A percentile compares a stretch with the other conserved stretches of the same genome.
Conservation (phyloP, 2,329 filamentous ascomycete genomes). For the Sporothrix brunneoviolacea region DNA sequence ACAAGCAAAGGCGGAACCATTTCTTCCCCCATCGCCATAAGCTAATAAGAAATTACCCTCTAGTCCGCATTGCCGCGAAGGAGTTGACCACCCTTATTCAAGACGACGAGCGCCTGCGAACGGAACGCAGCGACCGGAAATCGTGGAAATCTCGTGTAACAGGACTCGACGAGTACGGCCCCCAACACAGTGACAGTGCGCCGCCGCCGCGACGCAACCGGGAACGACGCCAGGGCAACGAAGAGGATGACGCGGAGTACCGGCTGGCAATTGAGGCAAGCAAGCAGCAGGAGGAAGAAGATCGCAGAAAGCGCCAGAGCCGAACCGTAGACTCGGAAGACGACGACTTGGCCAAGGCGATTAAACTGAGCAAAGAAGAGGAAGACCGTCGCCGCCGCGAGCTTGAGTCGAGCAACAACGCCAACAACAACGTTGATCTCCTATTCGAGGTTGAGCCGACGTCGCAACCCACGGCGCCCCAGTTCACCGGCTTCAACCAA, state of each 20-base stretch:
- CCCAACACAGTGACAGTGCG: conserved; percentile 28
- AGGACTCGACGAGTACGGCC: conserved; percentile 76
- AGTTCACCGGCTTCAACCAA: conserved; percentile 87
- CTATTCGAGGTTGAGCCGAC: conserved; percentile 76
- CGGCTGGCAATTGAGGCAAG: conserved; percentile 87
- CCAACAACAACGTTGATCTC: conserved; percentile 39
- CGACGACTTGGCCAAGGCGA: conserved; percentile 88
- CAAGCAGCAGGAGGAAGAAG: conserved; percentile 91
- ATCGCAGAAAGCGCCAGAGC: conserved; percentile 64
- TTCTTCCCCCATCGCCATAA: background rate
- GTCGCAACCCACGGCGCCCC: conserved; percentile 40
- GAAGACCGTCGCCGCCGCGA: conserved; percentile 84
- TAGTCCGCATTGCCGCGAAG: conserved; percentile 92
- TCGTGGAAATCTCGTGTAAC: conserved; percentile 95
- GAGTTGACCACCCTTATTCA: conserved; percentile 87
- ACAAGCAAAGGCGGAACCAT: too few relatives aligned
- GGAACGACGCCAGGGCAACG: conserved; percentile 45
- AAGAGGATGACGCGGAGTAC: conserved; percentile 88
- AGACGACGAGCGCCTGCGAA: conserved; percentile 87
- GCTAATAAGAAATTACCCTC: conserved; percentile 21
- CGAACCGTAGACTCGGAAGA: conserved; percentile 56
- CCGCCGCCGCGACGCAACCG: conserved; percentile 38
- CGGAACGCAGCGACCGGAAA: conserved; percentile 84
- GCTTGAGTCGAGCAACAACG: conserved; percentile 60
- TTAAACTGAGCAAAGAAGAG: conserved; percentile 90